Evolutionary conservation across 2,329 filamentous ascomycete species (phyloP).

Genomic region (Amylocarpus encephaloides): DNA sequence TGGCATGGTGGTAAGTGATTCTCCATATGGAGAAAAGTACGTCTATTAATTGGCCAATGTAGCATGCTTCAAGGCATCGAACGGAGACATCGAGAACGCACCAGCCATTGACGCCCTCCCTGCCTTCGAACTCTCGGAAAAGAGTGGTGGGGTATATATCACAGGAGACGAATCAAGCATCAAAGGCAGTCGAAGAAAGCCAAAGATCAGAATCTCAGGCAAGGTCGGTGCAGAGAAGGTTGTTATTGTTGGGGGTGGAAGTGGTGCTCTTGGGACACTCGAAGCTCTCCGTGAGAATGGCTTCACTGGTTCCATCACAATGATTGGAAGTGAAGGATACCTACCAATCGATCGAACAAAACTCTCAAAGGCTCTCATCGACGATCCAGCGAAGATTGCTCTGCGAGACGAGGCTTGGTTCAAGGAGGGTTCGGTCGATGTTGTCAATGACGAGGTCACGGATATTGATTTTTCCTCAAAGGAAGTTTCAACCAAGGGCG

Average conservation of each 20-base stretch:
- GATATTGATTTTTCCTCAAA: conserved; percentile 70
- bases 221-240: conserved; percentile 53
- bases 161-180: conserved; percentile 72
- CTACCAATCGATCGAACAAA: conserved; percentile 90
- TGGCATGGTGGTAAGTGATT: conserved; percentile 78
- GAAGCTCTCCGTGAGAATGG: conserved; percentile 79
- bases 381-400: conserved; percentile 71
- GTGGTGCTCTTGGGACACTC: conserved; percentile 72
- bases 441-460: conserved; percentile 59
- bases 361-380: conserved; percentile 85
- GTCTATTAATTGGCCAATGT: not conserved
- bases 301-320: conserved; percentile 71
- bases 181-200: conserved; percentile 66
- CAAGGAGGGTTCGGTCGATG: conserved; percentile 51
- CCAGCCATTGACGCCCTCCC: conserved; percentile 83
- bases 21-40: conserved; percentile 1
- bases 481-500: conserved; percentile 66
- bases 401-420: conserved; percentile 76
- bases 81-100: conserved; percentile 91
- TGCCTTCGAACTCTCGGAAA: conserved; percentile 74
- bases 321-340: conserved; percentile 79
- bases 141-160: conserved; percentile 78
- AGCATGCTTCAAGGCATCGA: conserved; percentile 89
- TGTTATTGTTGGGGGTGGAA: conserved; percentile 83
- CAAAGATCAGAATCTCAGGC: conserved; percentile 65